Base-by-base conservation (phyloP, 1,284 basidiomycete genomes). In the Pseudozyma tsukubaensis region DNA sequence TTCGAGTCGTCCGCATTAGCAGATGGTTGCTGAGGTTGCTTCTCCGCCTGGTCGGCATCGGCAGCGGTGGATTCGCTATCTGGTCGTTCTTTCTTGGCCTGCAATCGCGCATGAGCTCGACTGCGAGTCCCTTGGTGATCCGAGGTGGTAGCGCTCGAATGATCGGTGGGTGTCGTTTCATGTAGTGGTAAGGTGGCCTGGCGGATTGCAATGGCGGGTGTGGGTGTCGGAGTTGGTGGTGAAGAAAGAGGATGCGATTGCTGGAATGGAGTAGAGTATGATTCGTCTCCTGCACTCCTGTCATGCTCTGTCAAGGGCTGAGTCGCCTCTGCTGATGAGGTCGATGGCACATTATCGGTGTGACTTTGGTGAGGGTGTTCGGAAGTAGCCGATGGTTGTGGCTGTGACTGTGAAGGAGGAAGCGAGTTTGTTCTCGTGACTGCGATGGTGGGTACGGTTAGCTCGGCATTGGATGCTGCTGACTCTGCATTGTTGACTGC, bases 41-140 rank as follows among this genome's bases (percentile, higher is more conserved):
- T 59, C 29, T 66, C 67, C 44, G 47, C 67, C 34, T 63, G 60
- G 18, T 63, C 57, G 11, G 50, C 51, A 35, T 69, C 49, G 19
- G 47, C 47, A 13, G 56, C 37, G 24, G 55, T 21, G 9, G 45
- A 37, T 5, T 50, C 42, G 14, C 36, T 60, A 9, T 49, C 29
- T 10, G 37, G 19, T 14, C 35, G 16, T 19, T 29, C 19, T 16
- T 18, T 13, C n/a, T 39, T 50, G 39, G 34, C 42, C 12, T 43
- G 12, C 9, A 18, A 24, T 18, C 56, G 59, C 16, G 43, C 40
- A 24, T 42, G 52, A 18, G 54, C 29, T 45, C 65, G 54, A 47
- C 40, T 53, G 36, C 65, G 65, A 19, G 65, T 13, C 34, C 45
- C 50, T 16, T 43, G 32, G 19, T 42, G 47, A 18, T 36, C n/a